Evolutionary conservation across 495 filamentous ascomycete species (phyloP).

Genomic region (Astrothelium macrocarpum): DNA sequence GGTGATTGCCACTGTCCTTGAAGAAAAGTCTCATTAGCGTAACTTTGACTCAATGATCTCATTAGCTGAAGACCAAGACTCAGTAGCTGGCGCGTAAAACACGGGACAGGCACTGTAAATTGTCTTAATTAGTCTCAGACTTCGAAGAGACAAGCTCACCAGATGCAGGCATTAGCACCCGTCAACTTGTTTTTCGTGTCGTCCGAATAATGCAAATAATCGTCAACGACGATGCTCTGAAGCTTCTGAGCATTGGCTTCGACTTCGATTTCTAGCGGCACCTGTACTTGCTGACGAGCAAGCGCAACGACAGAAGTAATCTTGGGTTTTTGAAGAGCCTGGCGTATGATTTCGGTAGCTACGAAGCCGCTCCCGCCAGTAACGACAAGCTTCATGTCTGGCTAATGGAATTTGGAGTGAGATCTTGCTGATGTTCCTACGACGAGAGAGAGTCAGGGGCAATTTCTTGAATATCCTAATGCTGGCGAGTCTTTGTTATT

Average conservation of each 20-base stretch:
- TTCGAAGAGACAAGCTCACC: conserved; percentile 6
- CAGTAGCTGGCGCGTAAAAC: no score
- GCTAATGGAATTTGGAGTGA: no score
- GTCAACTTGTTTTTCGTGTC: conserved; percentile 1
- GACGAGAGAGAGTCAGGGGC: no score
- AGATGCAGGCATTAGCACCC: conserved; percentile 20
- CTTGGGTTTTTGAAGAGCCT: conserved; percentile 18
- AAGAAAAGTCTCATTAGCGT: no score
- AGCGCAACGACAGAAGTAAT: conserved; percentile 19
- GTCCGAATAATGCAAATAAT: conserved; percentile 13
- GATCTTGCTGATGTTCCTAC: no score
- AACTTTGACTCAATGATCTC: no score
- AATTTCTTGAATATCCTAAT: no score
- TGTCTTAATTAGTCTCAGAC: no score
- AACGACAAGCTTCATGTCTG: conserved; percentile 23
- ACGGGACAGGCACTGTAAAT: no score
- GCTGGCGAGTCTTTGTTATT: no score
- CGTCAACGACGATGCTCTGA: conserved; percentile 14
- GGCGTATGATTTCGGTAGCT: conserved; percentile 19
- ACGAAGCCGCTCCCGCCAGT: conserved; percentile 20
- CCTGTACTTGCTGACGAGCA: conserved; percentile 11
- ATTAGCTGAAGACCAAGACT: no score
- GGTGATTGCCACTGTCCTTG: no score
- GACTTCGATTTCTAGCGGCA: not conserved
- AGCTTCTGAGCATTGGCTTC: conserved; percentile 14